Percentiles rank a stretch among this genome's conserved stretches.
These are phyloP conservation scores for Alliaria petiolata DNA, from an alignment of 345 rosid species.

Conservation along the genomic window DNA sequence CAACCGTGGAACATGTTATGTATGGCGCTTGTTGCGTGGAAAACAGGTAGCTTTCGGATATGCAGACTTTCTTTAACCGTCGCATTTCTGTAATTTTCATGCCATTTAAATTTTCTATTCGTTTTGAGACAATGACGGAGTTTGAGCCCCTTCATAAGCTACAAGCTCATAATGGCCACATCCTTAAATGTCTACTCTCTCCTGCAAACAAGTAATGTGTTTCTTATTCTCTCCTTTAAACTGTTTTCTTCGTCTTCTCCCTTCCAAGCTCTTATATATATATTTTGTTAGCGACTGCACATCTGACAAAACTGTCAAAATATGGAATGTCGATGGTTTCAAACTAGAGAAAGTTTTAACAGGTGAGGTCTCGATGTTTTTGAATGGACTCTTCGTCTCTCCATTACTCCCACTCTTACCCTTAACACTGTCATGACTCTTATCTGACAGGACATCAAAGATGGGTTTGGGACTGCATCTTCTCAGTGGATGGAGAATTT, in stretches of 20 bases:
- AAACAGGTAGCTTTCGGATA: conserved; percentile 47
- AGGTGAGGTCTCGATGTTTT: conserved; percentile 37
- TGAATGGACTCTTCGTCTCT: neutral
- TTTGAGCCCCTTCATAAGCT: conserved; percentile 96
- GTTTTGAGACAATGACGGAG: conserved; percentile 78
- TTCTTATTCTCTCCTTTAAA: neutral
- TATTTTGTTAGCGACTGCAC: conserved; percentile 74
- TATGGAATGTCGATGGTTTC: conserved; percentile 97
- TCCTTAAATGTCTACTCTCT: conserved; percentile 91
- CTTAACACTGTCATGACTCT: neutral
- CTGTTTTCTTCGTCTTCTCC: neutral
- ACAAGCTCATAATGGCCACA: conserved; percentile 81
- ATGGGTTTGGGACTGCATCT: conserved; percentile 99
- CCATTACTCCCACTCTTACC: neutral
- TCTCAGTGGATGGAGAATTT: conserved; percentile 97
- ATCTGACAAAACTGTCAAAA: conserved; percentile 88
- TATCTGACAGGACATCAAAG: conserved; percentile 71
- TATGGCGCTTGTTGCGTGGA: conserved; percentile 84
- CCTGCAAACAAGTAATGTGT: conserved; percentile 72
- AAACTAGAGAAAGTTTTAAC: conserved; percentile 77
- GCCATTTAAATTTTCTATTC: neutral
- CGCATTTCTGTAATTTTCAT: neutral
- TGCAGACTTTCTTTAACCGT: neutral
- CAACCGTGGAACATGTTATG: conserved; percentile 87
- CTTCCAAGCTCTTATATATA: neutral